Evolutionary conservation across 2,329 filamentous ascomycete genomes (phyloP), one percentile per base, ranked within the genome.

Genomic region (Pseudocercospora fuligena): DNA sequence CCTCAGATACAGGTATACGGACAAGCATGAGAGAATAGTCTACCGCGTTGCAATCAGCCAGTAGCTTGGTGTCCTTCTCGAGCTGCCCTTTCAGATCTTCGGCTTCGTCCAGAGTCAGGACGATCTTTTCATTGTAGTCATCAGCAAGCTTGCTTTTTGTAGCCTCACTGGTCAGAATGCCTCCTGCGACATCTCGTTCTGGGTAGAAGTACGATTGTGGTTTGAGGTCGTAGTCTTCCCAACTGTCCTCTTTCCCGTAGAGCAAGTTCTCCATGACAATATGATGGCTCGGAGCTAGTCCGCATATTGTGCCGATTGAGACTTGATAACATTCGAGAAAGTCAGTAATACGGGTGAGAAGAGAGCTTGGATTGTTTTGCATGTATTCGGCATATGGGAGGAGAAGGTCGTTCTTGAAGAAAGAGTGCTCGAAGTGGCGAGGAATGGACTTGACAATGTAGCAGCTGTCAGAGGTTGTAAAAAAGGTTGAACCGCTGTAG

Each of bases 241-340:
- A 93, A 63, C 82, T 80, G 12, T 81, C 78, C 14, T 82, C 80
- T 68, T 87, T 84, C 1, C 90, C 90, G 68, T 86, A 87, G 25
- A 92, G 80, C 2, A 92, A 82, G 74, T 93, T 93, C 76, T 92
- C 90, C 91, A 93, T 93, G 73, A 93, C 83, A 66, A 93, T 90
- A 73, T 92, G 90, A 70, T 92, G 90, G 0, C 87, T 87, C 0
- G 91, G 90, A 0, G 89, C 87, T 0, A 85, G 78, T 4, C 88
- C 85, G 0, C 92, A 70, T 0, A 88, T 72, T 1, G 85, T 83
- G 0, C 90, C 90, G 1, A 93, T 73, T 0, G 88, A 87, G 0
- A 78, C 72, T 9, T 84, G 82, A 0, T 85, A 82, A 0, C 85
- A 83, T 60, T 87, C 84, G 0, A 92, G 81, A 65, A 92, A 87